phyloP scores from a whole-genome alignment of 441 rosid species.

The Daphne laureola region DNA sequence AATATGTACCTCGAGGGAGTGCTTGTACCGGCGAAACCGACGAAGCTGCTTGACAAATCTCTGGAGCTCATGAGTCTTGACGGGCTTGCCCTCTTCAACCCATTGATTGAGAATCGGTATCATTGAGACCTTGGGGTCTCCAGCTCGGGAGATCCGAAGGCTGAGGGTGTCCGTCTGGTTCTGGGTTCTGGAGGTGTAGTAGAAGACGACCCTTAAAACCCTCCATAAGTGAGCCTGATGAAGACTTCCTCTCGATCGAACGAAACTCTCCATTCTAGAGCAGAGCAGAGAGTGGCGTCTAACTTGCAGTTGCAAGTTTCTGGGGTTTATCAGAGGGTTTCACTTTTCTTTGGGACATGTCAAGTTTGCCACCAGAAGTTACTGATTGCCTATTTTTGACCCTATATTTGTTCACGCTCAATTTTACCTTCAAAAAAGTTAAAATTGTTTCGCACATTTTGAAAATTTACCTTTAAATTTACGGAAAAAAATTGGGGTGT shows the following conservation, averaged over 20 bases:
- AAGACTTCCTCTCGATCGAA: constrained; percentile 7
- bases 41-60: constrained; percentile 21
- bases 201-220: constrained; percentile 10
- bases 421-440: too few relatives aligned
- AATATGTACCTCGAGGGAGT: constrained; percentile 30
- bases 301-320: background rate
- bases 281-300: background rate
- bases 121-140: constrained; percentile 20
- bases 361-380: too few relatives aligned
- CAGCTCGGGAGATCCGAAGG: constrained; percentile 17
- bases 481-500: too few relatives aligned
- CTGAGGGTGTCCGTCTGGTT: constrained; percentile 15
- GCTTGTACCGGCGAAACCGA: constrained; percentile 16
- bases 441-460: too few relatives aligned
- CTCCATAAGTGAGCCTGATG: background rate
- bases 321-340: constrained; percentile 1
- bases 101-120: constrained; percentile 30
- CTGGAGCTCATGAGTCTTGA: constrained; percentile 17
- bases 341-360: too few relatives aligned
- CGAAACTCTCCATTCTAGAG: constrained; percentile 14
- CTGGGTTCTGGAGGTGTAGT: constrained; percentile 5
- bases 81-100: constrained; percentile 33
- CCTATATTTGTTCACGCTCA: too few relatives aligned
- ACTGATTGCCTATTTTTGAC: too few relatives aligned
- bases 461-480: too few relatives aligned